These are phyloP conservation scores for Rhizoclosmatium sp. DNA, from an alignment of 192 early-diverging fungal species.

Conservation along the genomic window DNA sequence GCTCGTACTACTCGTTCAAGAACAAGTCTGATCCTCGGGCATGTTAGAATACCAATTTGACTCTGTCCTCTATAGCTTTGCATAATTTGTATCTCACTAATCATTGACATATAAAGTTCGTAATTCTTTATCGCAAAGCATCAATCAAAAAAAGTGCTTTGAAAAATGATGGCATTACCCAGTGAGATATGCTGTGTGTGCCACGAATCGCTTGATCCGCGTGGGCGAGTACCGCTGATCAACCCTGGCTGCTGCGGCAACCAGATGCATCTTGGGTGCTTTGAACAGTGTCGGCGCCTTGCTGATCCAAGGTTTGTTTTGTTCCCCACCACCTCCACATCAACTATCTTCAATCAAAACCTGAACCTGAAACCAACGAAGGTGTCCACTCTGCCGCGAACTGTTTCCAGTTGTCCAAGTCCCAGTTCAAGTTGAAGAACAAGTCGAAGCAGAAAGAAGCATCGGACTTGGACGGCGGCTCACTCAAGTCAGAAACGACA, in stretches of 20 bases:
- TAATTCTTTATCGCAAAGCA: background rate
- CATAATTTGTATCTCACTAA: too few species aligned
- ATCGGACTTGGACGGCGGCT: background rate
- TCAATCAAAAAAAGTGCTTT: background rate
- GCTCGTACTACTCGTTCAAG: too few species aligned
- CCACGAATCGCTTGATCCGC: background rate
- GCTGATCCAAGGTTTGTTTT: background rate
- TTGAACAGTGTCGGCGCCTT: background rate
- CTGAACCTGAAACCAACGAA: background rate
- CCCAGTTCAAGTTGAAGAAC: too few species aligned
- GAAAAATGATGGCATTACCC: background rate
- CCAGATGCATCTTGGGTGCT: slow-evolving; percentile 18
- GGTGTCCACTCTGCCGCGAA: slow-evolving; percentile 14
- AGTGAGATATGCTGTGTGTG: background rate
- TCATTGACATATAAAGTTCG: too few species aligned
- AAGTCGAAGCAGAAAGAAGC: background rate
- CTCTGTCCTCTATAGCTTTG: too few species aligned
- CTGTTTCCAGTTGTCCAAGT: background rate
- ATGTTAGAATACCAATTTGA: too few species aligned
- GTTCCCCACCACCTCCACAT: background rate
- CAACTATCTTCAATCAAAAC: too few species aligned
- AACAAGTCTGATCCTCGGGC: too few species aligned
- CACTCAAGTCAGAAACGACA: background rate
- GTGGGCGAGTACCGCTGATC: slow-evolving; percentile 3
- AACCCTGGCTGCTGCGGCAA: slow-evolving; percentile 23